Percentiles rank a stretch among this genome's conserved stretches.
Conservation (phyloP, 306 rosid genomes). For the Bauhinia variegata region DNA sequence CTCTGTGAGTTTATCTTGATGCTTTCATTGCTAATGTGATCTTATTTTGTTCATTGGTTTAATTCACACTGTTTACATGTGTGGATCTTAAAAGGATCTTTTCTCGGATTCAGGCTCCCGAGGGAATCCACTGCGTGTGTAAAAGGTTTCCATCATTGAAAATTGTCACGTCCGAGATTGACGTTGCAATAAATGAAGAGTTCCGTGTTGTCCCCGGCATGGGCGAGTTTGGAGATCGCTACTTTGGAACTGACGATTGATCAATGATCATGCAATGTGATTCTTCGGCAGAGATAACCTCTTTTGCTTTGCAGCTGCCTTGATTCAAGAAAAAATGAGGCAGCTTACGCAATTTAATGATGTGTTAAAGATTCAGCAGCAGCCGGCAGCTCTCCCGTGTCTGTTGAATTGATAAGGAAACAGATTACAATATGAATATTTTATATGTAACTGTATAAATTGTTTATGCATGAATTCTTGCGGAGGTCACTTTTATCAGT, state of each 20-base stretch:
- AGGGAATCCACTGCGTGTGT: constrained; percentile 91
- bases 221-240: constrained; percentile 97
- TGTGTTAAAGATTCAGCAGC: constrained; percentile 28
- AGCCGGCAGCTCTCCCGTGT: not conserved
- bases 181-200: constrained; percentile 72
- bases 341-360: constrained; percentile 15
- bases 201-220: constrained; percentile 88
- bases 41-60: constrained; percentile 1
- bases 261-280: no score
- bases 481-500: constrained; percentile 24
- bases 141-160: constrained; percentile 83
- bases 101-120: constrained; percentile 74
- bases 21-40: constrained; percentile 15
- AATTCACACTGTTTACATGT: not conserved
- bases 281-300: constrained; percentile 10
- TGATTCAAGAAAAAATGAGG: constrained; percentile 30
- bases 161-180: constrained; percentile 97
- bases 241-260: constrained; percentile 84
- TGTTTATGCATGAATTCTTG: constrained; percentile 10
- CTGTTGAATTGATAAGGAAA: not conserved
- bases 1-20: constrained; percentile 68
- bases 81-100: constrained; percentile 8
- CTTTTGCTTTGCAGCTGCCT: constrained; percentile 14
- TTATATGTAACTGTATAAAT: no score
- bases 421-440: constrained; percentile 19